Base-by-base conservation (phyloP, 1,284 basidiomycete species). In the Heterobasidion occidentale region DNA sequence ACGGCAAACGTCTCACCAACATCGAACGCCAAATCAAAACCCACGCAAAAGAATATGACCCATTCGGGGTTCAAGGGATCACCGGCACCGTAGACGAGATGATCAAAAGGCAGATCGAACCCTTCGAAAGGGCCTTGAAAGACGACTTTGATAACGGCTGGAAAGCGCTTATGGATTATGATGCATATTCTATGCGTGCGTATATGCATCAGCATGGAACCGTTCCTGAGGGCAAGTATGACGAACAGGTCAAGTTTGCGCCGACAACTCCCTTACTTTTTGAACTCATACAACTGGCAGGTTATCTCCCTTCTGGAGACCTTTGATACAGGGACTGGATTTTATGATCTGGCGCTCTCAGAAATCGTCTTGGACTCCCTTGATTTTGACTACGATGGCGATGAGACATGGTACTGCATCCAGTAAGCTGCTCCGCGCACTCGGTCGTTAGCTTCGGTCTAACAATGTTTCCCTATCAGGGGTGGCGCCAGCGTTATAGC, bases 111-210 rank as follows among this genome's bases (percentile, higher is more conserved):
- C 38, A 55, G 50, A 62, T 59, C 57, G 64, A 35, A 17, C 54
- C 51, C 11, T 56, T 60, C 53, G 52, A 46, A 19, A 36, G 52
- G 3, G 20, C 14, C 17, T 49, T 59, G 2, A 36, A 47, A 6
- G 45, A 53, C 11, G 33, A 56, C 53, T 64, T 63, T 51, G 55
- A 64, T 11, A 51, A 61, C 38, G 70, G 62, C 19, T 70, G 64
- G 63, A 46, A 64, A 20, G 54, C 67, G 33, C 56, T 70, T 46
- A 61, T 64, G 61, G 33, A 62, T 44, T 56, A 60, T 38, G 69
- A 70, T 55, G 44, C 58, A 9, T 60, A 65, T 46, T 67, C 42
- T 14, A 45, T 5, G 42, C 27, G 27, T 27, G 27, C 27, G 27
- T 27, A 5, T 27, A 27, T 27, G 27, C 27, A 5, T 27, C 27